Evolutionary conservation across 140 eudicot species (phyloP).

Genomic region (Anethum foeniculum): DNA sequence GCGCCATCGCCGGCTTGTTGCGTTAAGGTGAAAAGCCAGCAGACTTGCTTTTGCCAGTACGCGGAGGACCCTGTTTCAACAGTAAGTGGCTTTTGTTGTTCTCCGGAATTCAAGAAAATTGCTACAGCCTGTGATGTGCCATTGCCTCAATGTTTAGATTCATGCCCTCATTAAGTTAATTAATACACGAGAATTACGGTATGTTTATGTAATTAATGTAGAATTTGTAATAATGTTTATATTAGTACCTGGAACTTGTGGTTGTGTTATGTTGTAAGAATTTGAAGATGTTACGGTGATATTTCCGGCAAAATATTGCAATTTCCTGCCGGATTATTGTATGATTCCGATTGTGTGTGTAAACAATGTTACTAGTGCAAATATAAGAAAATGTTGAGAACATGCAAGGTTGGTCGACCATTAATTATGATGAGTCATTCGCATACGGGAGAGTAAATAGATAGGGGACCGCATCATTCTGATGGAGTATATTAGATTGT

Average conservation of each 20-base stretch:
- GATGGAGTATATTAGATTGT: not conserved
- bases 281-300: not conserved
- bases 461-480: not conserved
- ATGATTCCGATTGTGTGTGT: not conserved
- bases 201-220: constrained; percentile 1
- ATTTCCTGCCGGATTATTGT: not conserved
- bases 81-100: constrained; percentile 5
- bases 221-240: not conserved
- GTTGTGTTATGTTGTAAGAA: not conserved
- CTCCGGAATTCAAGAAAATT: constrained; percentile 3
- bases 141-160: constrained; percentile 4
- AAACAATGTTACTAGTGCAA: not conserved
- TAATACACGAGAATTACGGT: no score
- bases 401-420: not conserved
- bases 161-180: not conserved
- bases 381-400: not conserved
- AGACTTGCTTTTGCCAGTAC: not conserved
- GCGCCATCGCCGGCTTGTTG: not conserved
- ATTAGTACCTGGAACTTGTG: not conserved
- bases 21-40: constrained; percentile 1
- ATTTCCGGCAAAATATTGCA: not conserved
- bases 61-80: constrained; percentile 8
- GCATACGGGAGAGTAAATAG: no score
- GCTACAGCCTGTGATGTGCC: constrained; percentile 6
- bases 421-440: not conserved